phyloP scores from a whole-genome alignment of 306 rosid species.

The Vachellia pachyceras region DNA sequence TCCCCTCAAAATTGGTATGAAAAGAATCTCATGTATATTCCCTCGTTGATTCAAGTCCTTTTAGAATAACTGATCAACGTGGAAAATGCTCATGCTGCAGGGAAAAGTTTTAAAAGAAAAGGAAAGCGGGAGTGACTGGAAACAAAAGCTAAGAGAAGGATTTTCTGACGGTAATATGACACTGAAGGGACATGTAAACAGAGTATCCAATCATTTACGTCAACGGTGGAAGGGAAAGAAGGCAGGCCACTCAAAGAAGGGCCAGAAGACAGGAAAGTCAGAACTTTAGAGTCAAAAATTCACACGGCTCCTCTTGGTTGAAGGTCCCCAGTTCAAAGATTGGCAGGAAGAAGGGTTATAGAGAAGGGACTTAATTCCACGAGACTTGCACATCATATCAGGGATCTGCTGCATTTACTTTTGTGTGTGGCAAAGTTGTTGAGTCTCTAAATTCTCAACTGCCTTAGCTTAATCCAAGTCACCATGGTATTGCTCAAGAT shows the following conservation, averaged over 20 bases:
- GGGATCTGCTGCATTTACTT: conserved; percentile 35
- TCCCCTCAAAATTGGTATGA: conserved; percentile 30
- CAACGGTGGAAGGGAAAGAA: conserved; percentile 73
- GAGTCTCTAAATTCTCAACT: too few species aligned
- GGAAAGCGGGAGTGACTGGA: conserved; percentile 63
- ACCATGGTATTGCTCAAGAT: too few species aligned
- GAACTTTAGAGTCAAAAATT: conserved; percentile 62
- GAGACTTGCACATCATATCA: conserved; percentile 31
- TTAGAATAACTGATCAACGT: background rate
- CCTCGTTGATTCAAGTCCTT: background rate
- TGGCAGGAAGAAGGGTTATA: conserved; percentile 26
- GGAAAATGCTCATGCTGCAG: conserved; percentile 44
- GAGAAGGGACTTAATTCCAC: background rate
- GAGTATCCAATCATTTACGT: conserved; percentile 52
- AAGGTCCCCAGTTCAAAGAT: conserved; percentile 14
- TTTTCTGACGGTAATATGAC: conserved; percentile 55
- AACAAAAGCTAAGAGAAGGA: conserved; percentile 55
- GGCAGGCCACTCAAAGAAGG: conserved; percentile 54
- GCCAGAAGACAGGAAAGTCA: conserved; percentile 55
- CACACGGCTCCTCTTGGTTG: conserved; percentile 10
- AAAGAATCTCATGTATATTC: background rate
- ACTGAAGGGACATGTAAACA: conserved; percentile 72
- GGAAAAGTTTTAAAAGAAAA: conserved; percentile 73
- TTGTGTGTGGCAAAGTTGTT: background rate
- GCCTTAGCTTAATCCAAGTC: too few species aligned